Evolutionary conservation across 2,329 filamentous ascomycete genomes (phyloP), one percentile per base, ranked within the genome.

Genomic region (Coccinonectria pachysandricola): DNA sequence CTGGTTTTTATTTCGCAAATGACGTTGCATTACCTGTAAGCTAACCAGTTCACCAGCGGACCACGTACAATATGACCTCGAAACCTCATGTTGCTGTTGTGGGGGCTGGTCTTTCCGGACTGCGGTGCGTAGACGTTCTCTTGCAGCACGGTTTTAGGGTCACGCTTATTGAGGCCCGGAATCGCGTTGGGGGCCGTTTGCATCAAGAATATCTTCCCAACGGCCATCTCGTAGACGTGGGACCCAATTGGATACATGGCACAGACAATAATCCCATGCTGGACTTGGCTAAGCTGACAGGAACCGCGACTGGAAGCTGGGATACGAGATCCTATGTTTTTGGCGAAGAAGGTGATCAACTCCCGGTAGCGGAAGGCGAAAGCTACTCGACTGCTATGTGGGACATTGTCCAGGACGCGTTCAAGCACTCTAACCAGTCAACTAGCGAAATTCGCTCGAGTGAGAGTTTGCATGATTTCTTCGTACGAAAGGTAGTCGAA

Each of bases 241-340:
- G 80, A 1, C 76, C 79, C n/a, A 86, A 85, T 42, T 86, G 79
- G 79, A 82, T 86, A 26, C 79, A 86, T 34, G 79, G 80, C 17
- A 82, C 76, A 5, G 59, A 70, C 1, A 63, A 75, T 35, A 86
- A 85, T 43, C 76, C 79, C 0, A 79, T 84, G 10, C 50, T 78
- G 19, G 71, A 79, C 21, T 57, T 85, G 11, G 78, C 76, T 8
- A 68, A 65, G 37, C 57, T 69, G 35, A 82, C 76, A 0, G 55
- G 61, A 2, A 82, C 69, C 0, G 43, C 50, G 0, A 48, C 60
- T 2, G 57, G 60, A 8, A 55, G 46, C 29, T 64, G 60, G 55
- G 71, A 76, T 23, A 60, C 62, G 6, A 58, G 57, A 4, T 65
- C 71, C 13, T 59, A 66, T 16, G 54, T 77, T 1, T 71, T 74